Base-by-base conservation (phyloP, 1,284 basidiomycete species). In the Ceratobasidium theobromae region DNA sequence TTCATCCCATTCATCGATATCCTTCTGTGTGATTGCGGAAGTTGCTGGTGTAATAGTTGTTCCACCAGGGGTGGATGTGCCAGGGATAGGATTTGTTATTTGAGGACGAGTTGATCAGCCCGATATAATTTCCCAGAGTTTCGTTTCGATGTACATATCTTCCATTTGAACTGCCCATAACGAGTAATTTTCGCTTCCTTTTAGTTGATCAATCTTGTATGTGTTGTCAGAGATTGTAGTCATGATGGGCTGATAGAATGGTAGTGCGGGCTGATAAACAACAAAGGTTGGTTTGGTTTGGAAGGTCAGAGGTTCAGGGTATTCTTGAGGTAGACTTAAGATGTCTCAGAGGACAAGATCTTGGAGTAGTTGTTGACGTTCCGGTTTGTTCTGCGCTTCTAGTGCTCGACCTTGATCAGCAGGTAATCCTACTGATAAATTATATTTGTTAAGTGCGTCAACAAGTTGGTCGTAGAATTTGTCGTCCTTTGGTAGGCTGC, bases 131-230 rank as follows among this genome's bases (percentile, higher is more conserved):
- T 38, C 41, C 38, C 38, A 60, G 45, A 60, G 45, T 12, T 30
- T 30, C 12, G 23, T 32, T 48, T 60, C 55, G 6, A 33, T 43
- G n/a, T n/a, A 35, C 43, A 60, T 60, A 11, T 51, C 57, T 16
- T 27, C 8, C 46, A 60, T 60, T 40, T 60, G 57, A 14, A 60
- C 38, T 5, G 23, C 21, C 57, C 57, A 49, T 1, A 38, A n/a
- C 11, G 43, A 16, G 21, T 51, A 49, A 18, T 60, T 60, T 21
- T 60, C 32, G 2, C 30, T 28, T 30, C 57, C 57, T 27, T 49
- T 60, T 8, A 49, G 57, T 6, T 21, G 5, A 3, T 16, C 6
- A 9, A 51, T 49, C 27, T 57, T 57, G 25, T 23, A 57, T 12
- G 32, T 9, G 38, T 54, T 54, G 14, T 54, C 53, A 4, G 53